These are phyloP conservation scores for Cynanchum wilfordii DNA, from an alignment of 257 asterid species.

Conservation along the genomic window DNA sequence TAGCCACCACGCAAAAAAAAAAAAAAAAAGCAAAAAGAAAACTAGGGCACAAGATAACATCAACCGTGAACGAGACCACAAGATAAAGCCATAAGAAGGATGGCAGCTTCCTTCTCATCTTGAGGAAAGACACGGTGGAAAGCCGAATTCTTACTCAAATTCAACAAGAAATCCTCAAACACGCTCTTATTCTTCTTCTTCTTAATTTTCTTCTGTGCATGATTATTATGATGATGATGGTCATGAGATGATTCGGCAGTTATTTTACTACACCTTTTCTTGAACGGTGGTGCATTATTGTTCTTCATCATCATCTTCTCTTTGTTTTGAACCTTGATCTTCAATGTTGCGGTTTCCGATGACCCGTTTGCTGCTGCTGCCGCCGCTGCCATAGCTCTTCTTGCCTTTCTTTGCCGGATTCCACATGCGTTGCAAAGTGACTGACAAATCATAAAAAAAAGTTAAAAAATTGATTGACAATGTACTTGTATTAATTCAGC, in stretches of 20 bases:
- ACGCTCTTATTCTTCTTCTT: conserved; percentile 28
- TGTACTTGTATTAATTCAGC: neutral
- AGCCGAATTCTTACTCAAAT: conserved; percentile 59
- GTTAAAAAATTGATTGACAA: neutral
- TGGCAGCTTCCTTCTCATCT: conserved; percentile 94
- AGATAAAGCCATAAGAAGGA: conserved; percentile 87
- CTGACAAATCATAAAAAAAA: conserved; percentile 20
- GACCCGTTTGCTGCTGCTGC: conserved; percentile 27
- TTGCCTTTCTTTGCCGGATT: conserved; percentile 84
- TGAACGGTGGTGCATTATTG: conserved; percentile 25
- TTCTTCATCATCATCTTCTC: conserved; percentile 29
- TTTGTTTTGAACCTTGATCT: conserved; percentile 52
- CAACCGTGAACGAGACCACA: conserved; percentile 77
- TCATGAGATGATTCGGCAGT: conserved; percentile 18
- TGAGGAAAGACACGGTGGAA: conserved; percentile 75
- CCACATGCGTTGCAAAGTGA: conserved; percentile 97
- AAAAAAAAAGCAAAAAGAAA: conserved; percentile 1
- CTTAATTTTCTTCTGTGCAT: conserved; percentile 27
- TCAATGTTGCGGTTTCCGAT: conserved; percentile 25
- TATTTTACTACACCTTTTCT: conserved; percentile 48
- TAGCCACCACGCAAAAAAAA: neutral
- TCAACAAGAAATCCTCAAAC: conserved; percentile 77
- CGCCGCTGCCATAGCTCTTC: conserved; percentile 81
- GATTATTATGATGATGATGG: conserved; percentile 12
- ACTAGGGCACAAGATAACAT: neutral